A percentile compares a stretch with the other conserved stretches of the same genome.
Evolutionary conservation across 192 early-diverging fungal genomes (phyloP).

Genomic region (Geranomyces michiganensis): DNA sequence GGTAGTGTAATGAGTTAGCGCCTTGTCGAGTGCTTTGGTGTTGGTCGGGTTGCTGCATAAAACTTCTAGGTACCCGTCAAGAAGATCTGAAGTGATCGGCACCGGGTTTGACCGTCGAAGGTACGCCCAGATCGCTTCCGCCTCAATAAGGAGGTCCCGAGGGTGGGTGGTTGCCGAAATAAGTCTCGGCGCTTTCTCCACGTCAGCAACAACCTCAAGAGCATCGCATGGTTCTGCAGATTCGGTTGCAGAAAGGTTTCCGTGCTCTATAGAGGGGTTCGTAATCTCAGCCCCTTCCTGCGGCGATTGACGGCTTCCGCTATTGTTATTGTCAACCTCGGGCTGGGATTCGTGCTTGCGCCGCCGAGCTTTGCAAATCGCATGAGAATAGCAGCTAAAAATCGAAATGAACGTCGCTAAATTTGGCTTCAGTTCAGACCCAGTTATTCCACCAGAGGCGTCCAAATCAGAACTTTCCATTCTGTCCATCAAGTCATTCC

Average conservation of each 20-base stretch:
- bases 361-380: slow-evolving; percentile 12
- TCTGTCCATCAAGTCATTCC: slow-evolving; percentile 44
- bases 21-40: neutral
- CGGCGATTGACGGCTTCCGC: no score
- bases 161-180: neutral
- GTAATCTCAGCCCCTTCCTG: neutral
- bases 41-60: neutral
- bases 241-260: neutral
- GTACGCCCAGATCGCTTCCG: slow-evolving; percentile 4
- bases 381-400: slow-evolving; percentile 22
- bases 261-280: neutral
- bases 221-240: neutral
- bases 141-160: slow-evolving; percentile 1
- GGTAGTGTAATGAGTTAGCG: neutral
- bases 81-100: slow-evolving; percentile 1
- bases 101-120: neutral
- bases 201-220: neutral
- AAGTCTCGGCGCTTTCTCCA: neutral
- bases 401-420: neutral
- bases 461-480: neutral
- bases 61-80: slow-evolving; percentile 18
- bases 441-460: slow-evolving; percentile 7
- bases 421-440: neutral
- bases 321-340: neutral
- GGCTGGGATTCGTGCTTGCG: no score